Evolutionary conservation across 306 rosid species (phyloP), one percentile per base, ranked within the genome.

Genomic region (Quillaja saponaria): DNA sequence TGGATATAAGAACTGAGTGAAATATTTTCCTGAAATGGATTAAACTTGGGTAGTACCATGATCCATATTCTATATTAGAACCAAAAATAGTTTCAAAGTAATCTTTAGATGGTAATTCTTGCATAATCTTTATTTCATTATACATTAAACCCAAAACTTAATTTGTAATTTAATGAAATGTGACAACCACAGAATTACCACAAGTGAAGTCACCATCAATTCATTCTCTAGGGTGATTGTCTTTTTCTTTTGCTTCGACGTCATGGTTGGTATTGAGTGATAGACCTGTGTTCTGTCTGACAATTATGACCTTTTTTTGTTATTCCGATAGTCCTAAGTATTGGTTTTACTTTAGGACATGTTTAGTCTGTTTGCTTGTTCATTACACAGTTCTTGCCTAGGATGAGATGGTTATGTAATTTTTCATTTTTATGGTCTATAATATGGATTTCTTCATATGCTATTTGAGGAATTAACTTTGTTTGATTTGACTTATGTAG

Each of bases 401-500:
- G 13, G 47, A 60, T 45, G 31, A 51, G 18, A 25, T 72, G 50
- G 53, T 63, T 52, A 44, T 54, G 20, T 13, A 49, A 8, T 52
- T 41, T 19, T 67, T 47, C 42, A 25, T 6, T 55, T 9, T 31
- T 55, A 54, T 53, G 56, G n/a, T 49, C 52, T 20, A 10, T 6
- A 50, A 31, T 57, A 53, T 37, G 25, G 19, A 51, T 51, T 39
- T 56, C 61, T 65, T 52, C 37, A 50, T 51, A 55, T 33, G 21
- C 12, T 37, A 35, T 60, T 61, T 12, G 33, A 48, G 46, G 31
- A 35, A 60, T 69, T 37, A 49, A 61, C 45, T 47, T 66, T 51
- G 44, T 73, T 41, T 35, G 58, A 64, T 48, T 20, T 16, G 37
- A 16, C 17, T 56, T 41, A 18, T 58, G 10, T 75, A 92, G 96